Percentiles rank a stretch among this genome's conserved stretches.
Evolutionary conservation across 768 basidiomycete genomes (phyloP).

Genomic region (Pisolithus orientalis): DNA sequence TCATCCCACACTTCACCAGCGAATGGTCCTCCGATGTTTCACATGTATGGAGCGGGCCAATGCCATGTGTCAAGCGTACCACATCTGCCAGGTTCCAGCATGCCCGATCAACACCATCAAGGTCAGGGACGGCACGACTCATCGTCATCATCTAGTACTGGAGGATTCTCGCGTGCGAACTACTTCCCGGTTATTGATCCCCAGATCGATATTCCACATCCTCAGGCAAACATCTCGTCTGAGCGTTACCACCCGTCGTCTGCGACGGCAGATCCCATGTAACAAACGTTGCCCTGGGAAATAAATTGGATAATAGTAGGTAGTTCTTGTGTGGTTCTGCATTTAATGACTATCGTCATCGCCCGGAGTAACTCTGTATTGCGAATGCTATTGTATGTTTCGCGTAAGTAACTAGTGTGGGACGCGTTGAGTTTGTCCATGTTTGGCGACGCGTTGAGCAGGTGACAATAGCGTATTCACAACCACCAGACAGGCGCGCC

Average conservation of each 20-base stretch:
- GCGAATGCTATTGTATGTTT: not conserved
- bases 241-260: conserved; percentile 27
- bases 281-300: not conserved
- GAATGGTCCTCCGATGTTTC: conserved; percentile 10
- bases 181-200: conserved; percentile 40
- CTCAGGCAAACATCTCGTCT: conserved; percentile 24
- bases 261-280: conserved; percentile 10
- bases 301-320: not conserved
- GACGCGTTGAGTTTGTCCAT: conserved; percentile 13
- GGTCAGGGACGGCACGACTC: not conserved
- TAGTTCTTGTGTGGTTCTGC: not conserved
- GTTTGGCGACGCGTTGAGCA: conserved; percentile 13
- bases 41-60: conserved; percentile 22
- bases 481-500: not conserved
- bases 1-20: conserved; percentile 12
- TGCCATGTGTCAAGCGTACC: conserved; percentile 24
- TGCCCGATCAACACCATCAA: conserved; percentile 5
- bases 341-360: not conserved
- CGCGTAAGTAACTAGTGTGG: not conserved
- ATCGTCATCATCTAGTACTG: conserved; percentile 18
- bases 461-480: not conserved
- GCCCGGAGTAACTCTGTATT: not conserved
- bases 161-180: conserved; percentile 18
- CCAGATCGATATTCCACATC: conserved; percentile 25
- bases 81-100: conserved; percentile 4